Evolutionary conservation across 495 filamentous ascomycete species (phyloP), one percentile per base, ranked within the genome.

Genomic region (Peziza echinospora): DNA sequence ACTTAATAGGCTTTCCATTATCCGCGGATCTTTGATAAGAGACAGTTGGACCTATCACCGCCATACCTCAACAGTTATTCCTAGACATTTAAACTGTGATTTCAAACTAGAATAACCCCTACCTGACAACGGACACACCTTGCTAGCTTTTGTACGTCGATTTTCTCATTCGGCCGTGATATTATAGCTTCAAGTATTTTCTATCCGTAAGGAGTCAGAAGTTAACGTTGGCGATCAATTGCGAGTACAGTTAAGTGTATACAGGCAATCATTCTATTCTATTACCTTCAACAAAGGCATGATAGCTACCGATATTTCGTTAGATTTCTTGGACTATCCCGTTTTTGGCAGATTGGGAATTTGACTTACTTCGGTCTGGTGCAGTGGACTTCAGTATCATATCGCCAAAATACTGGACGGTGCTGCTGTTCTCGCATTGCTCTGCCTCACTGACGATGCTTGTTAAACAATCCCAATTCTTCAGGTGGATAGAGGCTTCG

Each of bases 401-500:
- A 60, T 83, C 77, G 13, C 30, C 30, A 37, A 37, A 37, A 17
- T 37, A 37, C 30, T 37, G 30, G 13, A 37, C 30, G 13, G 19
- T 17, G 13, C 30, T 37, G 13, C 13, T 11, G 19, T 37, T 37
- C 19, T 37, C 30, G 6, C 30, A 37, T 13, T 37, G 30, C 30
- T 37, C 13, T 11, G 67, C 64, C 51, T 68, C 72, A 39, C 77
- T 64, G 24, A 86, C 67, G 9, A 82, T 69, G 5, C 62, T 59
- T 24, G 67, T 65, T n/a, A 86, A 59, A 44, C 65, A 66, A 49
- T 78, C 71, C 80, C 80, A 87, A 16, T 70, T 62, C 50, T 75
- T 71, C 5, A 93, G 63, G 16, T 65, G 64, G 21, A 75, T 63
- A 9, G 75, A 70, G n/a, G 73, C 78, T 63, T 89, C 84, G 51